Evolutionary conservation across 1,284 basidiomycete species (phyloP), one percentile per base, ranked within the genome.

Genomic region (Ustilago nuda): DNA sequence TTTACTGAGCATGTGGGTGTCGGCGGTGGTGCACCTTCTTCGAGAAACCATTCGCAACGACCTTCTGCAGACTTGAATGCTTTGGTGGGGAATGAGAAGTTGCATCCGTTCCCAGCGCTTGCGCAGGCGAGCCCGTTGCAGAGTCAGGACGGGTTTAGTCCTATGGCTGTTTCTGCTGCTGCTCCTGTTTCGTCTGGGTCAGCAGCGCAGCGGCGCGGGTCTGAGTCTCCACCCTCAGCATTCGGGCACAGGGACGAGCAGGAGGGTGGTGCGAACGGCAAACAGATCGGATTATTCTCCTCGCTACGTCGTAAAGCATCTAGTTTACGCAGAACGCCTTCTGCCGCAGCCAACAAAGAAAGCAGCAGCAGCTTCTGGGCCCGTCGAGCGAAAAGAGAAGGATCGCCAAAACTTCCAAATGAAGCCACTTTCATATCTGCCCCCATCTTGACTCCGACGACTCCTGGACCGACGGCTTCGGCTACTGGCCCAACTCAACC

Each of bases 101-200:
- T 82, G 37, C 59, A 66, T 36, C 79, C 79, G 4, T 82, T 81
- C 51, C 80, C 79, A 1, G 80, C 74, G 12, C 55, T 82, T 5
- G 30, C 66, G 6, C 66, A 68, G 32, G 37, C 55, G 0, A 76
- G 67, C 43, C 65, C 61, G 3, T 46, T 66, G 55, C 73, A 63
- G 35, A 64, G 46, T 23, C 73, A 76, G 43, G 64, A 71, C 0
- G 61, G 51, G 0, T 71, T 66, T 55, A 64, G 39, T 12, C 61
- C 45, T n/a, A 63, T 61, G 64, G 37, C 61, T 7, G 54, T 67
- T 15, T 53, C 60, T 6, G 11, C 61, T 3, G 68, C 55, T 8
- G 33, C 61, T 13, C 23, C 51, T 17, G 33, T 35, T 36, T 43
- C 58, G 4, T 45, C 60, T 19, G 51, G 54, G 15, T 23, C 32